A percentile compares a stretch with the other conserved stretches of the same genome.
phyloP scores from a whole-genome alignment of 306 rosid genomes.

The Malus fusca region DNA sequence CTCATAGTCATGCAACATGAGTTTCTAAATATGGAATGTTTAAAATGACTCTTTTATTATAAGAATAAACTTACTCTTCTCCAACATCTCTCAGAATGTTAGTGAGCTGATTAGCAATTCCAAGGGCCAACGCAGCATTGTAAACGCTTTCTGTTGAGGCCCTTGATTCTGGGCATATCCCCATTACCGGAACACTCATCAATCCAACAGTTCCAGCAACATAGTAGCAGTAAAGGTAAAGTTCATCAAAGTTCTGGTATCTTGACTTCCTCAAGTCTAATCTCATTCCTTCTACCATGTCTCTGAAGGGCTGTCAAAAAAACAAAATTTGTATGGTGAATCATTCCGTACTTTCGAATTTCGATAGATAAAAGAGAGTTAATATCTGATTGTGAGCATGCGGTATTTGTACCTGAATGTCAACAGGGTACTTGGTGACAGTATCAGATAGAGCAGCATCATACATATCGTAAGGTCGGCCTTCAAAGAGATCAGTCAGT shows the following conservation, averaged over 20 bases:
- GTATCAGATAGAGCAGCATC: conserved; percentile 94
- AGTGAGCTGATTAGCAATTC: conserved; percentile 95
- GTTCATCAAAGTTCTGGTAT: conserved; percentile 80
- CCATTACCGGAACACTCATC: conserved; percentile 99
- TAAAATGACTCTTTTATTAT: neutral
- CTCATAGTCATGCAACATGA: too few species aligned
- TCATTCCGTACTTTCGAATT: neutral
- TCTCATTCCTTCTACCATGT: conserved; percentile 98
- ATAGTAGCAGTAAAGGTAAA: conserved; percentile 93
- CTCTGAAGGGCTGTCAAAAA: conserved; percentile 71
- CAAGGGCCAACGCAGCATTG: conserved; percentile 89
- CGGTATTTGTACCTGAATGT: conserved; percentile 57
- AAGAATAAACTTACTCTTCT: conserved; percentile 71
- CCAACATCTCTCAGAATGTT: conserved; percentile 96
- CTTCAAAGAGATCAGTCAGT: conserved; percentile 59
- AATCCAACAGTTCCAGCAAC: conserved; percentile 99
- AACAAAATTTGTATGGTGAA: neutral
- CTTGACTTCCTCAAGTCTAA: conserved; percentile 77
- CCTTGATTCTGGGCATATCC: conserved; percentile 66
- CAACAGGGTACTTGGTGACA: conserved; percentile 70
- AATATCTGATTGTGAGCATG: neutral
- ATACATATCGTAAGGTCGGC: conserved; percentile 86
- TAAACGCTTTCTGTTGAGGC: conserved; percentile 75
- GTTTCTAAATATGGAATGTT: too few species aligned
- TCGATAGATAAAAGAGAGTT: neutral